Conservation (phyloP, 2,329 filamentous ascomycete genomes). For the Plenodomus tracheiphilus region DNA sequence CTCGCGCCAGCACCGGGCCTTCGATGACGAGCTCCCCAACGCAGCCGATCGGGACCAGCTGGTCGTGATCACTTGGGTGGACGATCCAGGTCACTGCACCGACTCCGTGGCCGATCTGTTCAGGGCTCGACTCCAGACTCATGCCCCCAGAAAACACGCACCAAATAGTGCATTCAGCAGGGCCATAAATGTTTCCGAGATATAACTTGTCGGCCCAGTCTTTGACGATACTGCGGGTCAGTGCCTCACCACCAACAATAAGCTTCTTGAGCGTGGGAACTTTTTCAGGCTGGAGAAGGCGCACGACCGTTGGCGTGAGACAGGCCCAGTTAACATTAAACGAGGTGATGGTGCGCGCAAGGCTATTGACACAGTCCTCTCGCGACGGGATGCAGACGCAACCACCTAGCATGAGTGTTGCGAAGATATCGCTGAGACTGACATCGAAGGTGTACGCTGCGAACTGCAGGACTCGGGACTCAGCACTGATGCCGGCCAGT, state of each 20-base stretch:
- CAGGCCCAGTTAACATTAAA: background rate
- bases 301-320: constrained; percentile 2
- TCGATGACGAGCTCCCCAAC: constrained; percentile 59
- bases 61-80: constrained; percentile 17
- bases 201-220: constrained; percentile 11
- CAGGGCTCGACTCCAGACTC: constrained; percentile 7
- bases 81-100: constrained; percentile 54
- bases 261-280: constrained; percentile 49
- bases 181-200: constrained; percentile 17
- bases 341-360: background rate
- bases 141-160: background rate
- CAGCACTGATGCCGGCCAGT: no score
- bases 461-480: no score
- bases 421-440: no score
- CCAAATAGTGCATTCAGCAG: constrained; percentile 6
- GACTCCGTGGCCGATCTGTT: constrained; percentile 48
- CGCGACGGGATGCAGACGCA: no score
- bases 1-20: constrained; percentile 49
- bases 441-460: no score
- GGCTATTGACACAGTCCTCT: no score
- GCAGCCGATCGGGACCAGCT: constrained; percentile 15
- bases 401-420: no score
- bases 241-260: constrained; percentile 47
- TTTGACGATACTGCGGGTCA: background rate
- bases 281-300: constrained; percentile 46